These are phyloP conservation scores for Nicotiana obtusifolia DNA, from an alignment of 257 asterid genomes.

Conservation along the genomic window DNA sequence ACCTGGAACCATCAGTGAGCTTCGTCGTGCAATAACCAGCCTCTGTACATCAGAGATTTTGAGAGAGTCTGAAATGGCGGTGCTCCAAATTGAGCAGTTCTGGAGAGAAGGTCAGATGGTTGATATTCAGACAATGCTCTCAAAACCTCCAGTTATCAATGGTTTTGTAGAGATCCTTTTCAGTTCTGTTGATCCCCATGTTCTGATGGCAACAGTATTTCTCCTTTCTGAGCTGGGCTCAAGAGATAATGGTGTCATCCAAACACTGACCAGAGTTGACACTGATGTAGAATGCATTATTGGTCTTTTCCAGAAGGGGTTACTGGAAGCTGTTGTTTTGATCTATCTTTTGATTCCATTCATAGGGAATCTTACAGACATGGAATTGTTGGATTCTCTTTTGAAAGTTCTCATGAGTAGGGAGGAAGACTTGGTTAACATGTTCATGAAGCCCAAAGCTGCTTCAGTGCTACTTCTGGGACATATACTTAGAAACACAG, in stretches of 20 bases:
- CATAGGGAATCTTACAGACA: conserved; percentile 29
- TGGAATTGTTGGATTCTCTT: conserved; percentile 49
- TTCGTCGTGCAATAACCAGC: conserved; percentile 43
- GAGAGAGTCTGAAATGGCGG: conserved; percentile 59
- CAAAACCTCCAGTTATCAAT: conserved; percentile 59
- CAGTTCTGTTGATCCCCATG: conserved; percentile 49
- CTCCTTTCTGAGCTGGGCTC: conserved; percentile 60
- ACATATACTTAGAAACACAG: conserved; percentile 34
- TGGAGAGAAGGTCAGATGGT: conserved; percentile 33
- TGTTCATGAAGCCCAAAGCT: conserved; percentile 45
- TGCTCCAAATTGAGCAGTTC: conserved; percentile 40
- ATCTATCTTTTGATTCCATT: conserved; percentile 46
- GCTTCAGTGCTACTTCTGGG: conserved; percentile 54
- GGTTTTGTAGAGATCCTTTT: conserved; percentile 69
- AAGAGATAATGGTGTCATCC: conserved; percentile 47
- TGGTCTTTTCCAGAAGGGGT: conserved; percentile 63
- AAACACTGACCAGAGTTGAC: conserved; percentile 64
- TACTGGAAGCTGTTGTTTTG: conserved; percentile 63
- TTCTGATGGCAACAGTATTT: conserved; percentile 42
- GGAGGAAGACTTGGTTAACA: conserved; percentile 23
- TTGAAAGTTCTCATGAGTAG: conserved; percentile 25
- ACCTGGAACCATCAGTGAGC: conserved; percentile 40
- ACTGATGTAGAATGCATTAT: conserved; percentile 66
- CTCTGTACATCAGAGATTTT: conserved; percentile 65
- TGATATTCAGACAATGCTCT: conserved; percentile 38